phyloP scores from a whole-genome alignment of 257 asterid species.

The Apocynum venetum region DNA sequence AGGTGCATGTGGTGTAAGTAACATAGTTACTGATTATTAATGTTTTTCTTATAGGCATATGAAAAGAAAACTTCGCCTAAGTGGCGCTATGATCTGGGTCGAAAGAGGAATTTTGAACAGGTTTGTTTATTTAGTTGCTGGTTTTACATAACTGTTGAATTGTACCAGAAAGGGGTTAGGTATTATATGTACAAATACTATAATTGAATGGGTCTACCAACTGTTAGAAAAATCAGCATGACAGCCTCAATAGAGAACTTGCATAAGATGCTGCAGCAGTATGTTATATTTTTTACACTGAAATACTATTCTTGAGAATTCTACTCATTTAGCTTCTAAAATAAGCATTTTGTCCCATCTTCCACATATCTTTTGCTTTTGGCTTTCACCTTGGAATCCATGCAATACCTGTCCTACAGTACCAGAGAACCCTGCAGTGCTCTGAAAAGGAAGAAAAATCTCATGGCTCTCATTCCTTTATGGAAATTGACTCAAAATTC shows the following conservation, averaged over 20 bases:
- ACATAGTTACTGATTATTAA: constrained; percentile 10
- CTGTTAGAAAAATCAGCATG: not conserved
- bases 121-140: constrained; percentile 20
- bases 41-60: constrained; percentile 60
- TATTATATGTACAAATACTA: not conserved
- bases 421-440: not conserved
- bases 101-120: constrained; percentile 73
- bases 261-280: not conserved
- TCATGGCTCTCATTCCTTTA: not conserved
- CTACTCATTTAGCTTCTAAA: not conserved
- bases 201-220: not conserved
- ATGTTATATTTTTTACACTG: not conserved
- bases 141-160: not conserved
- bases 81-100: constrained; percentile 98
- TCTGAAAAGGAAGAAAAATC: not conserved
- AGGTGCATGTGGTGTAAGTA: not conserved
- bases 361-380: not conserved
- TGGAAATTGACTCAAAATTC: no score
- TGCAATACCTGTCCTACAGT: not conserved
- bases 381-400: not conserved
- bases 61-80: constrained; percentile 83
- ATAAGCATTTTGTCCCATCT: not conserved
- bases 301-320: not conserved
- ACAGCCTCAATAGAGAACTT: not conserved
- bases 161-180: not conserved